A percentile compares a stretch with the other conserved stretches of the same genome.
These are phyloP conservation scores for Carex parvula DNA, from an alignment of 176 grass and related monocot genomes.

Conservation along the genomic window DNA sequence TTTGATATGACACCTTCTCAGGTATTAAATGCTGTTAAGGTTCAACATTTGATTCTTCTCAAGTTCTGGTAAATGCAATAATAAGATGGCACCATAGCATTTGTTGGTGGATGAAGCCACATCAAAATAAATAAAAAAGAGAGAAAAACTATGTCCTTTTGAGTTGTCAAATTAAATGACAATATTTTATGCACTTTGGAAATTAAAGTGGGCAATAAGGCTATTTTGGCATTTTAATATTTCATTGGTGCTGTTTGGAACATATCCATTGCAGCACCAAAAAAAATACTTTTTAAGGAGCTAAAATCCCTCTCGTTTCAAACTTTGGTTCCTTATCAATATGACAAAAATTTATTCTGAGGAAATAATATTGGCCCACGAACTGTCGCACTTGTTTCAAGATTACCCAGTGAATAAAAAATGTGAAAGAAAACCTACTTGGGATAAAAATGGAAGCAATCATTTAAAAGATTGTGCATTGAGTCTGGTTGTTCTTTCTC, in stretches of 20 bases:
- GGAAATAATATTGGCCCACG: background rate
- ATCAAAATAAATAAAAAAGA: background rate
- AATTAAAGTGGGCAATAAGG: background rate
- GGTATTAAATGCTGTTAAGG: conserved; percentile 28
- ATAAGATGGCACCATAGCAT: background rate
- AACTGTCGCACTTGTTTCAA: background rate
- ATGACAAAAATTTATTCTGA: background rate
- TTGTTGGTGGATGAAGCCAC: background rate
- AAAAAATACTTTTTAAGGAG: background rate
- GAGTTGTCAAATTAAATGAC: background rate
- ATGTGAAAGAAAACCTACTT: background rate
- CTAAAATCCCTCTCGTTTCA: background rate
- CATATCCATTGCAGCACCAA: background rate
- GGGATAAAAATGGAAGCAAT: background rate
- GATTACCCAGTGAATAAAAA: background rate
- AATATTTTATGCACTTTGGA: background rate
- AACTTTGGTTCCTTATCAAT: conserved; percentile 1
- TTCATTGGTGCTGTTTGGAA: background rate
- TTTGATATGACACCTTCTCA: conserved; percentile 78
- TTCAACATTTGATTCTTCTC: background rate
- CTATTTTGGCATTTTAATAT: background rate
- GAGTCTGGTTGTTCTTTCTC: background rate
- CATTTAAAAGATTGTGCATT: background rate
- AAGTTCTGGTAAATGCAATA: background rate
- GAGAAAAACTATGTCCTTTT: background rate